Evolutionary conservation across 768 basidiomycete genomes (phyloP), one percentile per base, ranked within the genome.

Genomic region (Nevesoporus exiguus): DNA sequence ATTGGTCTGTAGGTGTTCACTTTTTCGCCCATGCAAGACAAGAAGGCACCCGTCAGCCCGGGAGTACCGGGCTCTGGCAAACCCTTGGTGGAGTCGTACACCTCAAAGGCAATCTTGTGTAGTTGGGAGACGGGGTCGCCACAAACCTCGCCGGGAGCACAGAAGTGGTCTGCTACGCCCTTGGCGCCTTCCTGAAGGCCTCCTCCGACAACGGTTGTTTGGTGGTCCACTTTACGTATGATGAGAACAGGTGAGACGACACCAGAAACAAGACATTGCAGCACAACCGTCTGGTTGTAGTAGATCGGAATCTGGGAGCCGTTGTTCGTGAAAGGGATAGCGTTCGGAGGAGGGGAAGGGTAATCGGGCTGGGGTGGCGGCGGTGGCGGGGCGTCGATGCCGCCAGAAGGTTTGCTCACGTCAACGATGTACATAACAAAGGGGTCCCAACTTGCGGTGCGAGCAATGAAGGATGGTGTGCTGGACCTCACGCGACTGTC

Each of bases 361-460:
- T 93, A 98, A 59, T 93, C 93, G 0, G 87, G 83, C 51, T 92
- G 88, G 1, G 85, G 88, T 4, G 90, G 88, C 15, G 90, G 89
- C 0, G 88, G 88, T 5, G 88, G 85, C 7, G 88, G 84, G 30
- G 84, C 78, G 62, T 90, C 88, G 47, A 88, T 83, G 14, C 85
- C 85, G 27, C 86, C 86, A 19, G 82, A 79, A 19, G 92, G 88
- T 65, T 88, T 88, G 73, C 83, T 86, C 58, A 93, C 90, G 70
- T 98, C 94, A 57, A 97, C 94, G 57, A 97, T 93, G 76, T 97
- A 98, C 81, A 98, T 91, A 64, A 98, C 85, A 73, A 97, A 98
- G 0, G 93, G 88, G 73, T 95, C 90, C 93, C 93, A 95, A 62
- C 88, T 87, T 33, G 89, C 87, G 17, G 93, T 94, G 52, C 90